These are phyloP conservation scores for Crucibulum laeve DNA, from an alignment of 768 basidiomycete species.

Conservation along the genomic window DNA sequence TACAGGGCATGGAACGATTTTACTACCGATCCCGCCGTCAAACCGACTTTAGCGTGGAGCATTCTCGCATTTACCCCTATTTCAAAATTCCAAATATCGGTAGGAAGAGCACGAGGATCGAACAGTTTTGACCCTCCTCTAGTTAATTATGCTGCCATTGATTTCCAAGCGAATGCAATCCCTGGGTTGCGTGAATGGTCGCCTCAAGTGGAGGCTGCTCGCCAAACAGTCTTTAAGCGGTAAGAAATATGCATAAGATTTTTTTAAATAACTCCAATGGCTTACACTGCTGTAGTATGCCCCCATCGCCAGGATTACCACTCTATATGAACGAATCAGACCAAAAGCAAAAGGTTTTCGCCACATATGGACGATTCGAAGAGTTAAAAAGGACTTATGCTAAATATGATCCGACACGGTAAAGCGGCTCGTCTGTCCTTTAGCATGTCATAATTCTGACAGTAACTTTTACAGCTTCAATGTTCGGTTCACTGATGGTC, in stretches of 20 bases:
- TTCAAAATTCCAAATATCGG: no score
- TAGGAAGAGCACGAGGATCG: no score
- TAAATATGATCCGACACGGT: slow-evolving; percentile 27
- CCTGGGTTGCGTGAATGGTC: background rate
- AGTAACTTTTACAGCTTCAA: background rate
- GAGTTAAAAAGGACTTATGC: slow-evolving; percentile 19
- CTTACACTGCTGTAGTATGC: slow-evolving; percentile 13
- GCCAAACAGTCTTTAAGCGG: slow-evolving; percentile 12
- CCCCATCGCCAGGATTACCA: slow-evolving; percentile 21
- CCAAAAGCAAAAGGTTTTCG: slow-evolving; percentile 18
- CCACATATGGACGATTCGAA: slow-evolving; percentile 22
- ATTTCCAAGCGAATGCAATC: background rate
- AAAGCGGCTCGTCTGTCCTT: background rate
- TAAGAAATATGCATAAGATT: slow-evolving; percentile 8
- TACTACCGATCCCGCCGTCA: no score
- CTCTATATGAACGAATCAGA: slow-evolving; percentile 23
- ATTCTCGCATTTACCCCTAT: no score
- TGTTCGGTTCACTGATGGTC: background rate
- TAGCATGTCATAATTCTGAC: background rate
- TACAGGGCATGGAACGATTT: no score
- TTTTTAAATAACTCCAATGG: background rate
- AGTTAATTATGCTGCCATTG: background rate
- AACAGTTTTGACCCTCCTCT: no score
- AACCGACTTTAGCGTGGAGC: no score
- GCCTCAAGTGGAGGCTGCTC: slow-evolving; percentile 7